phyloP scores from a whole-genome alignment of 345 rosid species.

The Euphorbia tirucalli region DNA sequence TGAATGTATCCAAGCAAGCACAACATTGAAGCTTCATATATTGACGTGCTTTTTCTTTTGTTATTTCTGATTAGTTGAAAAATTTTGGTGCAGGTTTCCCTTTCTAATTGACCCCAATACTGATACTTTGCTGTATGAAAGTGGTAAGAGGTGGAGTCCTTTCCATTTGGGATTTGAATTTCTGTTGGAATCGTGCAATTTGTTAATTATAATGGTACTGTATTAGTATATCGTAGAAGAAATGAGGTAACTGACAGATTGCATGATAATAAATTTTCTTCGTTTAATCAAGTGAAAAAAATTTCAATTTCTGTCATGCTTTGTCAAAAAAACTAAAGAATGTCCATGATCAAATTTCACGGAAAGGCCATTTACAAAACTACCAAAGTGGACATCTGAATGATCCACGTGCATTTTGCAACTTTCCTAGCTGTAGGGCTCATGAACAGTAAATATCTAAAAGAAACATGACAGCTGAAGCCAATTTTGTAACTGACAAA shows the following conservation, averaged over 20 bases:
- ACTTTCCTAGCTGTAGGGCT: neutral
- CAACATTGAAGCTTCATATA: neutral
- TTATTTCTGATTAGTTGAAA: neutral
- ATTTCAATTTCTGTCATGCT: neutral
- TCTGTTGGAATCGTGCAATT: neutral
- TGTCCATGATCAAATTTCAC: neutral
- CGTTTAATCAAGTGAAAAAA: neutral
- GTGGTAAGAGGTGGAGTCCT: slow-evolving; percentile 47
- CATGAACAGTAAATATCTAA: neutral
- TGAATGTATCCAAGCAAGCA: neutral
- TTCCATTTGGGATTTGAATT: neutral
- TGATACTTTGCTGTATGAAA: slow-evolving; percentile 68
- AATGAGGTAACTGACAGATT: neutral
- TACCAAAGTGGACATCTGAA: neutral
- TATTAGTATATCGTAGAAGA: neutral
- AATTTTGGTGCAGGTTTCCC: slow-evolving; percentile 58
- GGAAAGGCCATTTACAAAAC: neutral
- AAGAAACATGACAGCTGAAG: neutral
- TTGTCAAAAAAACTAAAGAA: neutral
- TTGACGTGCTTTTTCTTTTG: neutral
- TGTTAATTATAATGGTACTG: neutral
- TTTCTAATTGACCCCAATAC: slow-evolving; percentile 72
- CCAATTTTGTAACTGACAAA: neutral
- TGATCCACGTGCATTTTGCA: neutral
- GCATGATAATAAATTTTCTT: neutral